Percentiles rank a stretch among this genome's conserved stretches.
These are phyloP conservation scores for Willaertia magna DNA, from an alignment of 208 protist genomes.

Conservation along the genomic window DNA sequence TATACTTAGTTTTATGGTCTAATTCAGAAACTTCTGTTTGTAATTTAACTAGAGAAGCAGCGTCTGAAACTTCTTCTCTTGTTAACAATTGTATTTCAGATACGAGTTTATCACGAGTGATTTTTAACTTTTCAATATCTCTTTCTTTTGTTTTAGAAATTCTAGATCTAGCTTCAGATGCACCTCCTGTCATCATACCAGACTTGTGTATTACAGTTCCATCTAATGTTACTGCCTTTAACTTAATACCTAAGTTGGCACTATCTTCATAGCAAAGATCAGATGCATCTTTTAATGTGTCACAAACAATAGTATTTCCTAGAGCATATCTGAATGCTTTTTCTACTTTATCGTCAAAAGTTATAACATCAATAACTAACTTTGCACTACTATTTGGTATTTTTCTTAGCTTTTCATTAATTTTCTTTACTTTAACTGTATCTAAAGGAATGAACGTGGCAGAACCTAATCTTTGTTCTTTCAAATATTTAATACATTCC, in stretches of 20 bases:
- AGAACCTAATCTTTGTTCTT: slow-evolving; percentile 71
- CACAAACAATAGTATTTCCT: slow-evolving; percentile 87
- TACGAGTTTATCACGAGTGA: slow-evolving; percentile 47
- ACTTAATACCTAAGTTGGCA: slow-evolving; percentile 36
- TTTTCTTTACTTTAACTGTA: slow-evolving; percentile 56
- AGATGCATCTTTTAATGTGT: slow-evolving; percentile 73
- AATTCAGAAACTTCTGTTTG: background rate
- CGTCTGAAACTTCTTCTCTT: background rate
- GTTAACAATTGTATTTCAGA: slow-evolving; percentile 32
- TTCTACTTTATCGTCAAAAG: slow-evolving; percentile 60
- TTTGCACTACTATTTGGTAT: slow-evolving; percentile 65
- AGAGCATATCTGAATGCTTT: slow-evolving; percentile 78
- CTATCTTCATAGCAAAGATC: slow-evolving; percentile 55
- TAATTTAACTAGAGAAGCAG: background rate
- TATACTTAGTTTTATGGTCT: background rate
- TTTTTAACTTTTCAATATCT: slow-evolving; percentile 58
- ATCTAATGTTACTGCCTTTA: slow-evolving; percentile 85
- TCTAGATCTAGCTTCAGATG: slow-evolving; percentile 35
- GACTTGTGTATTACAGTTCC: slow-evolving; percentile 83
- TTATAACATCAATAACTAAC: slow-evolving; percentile 77
- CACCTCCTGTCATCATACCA: slow-evolving; percentile 84
- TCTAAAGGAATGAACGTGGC: slow-evolving; percentile 91
- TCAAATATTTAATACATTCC: slow-evolving; percentile 85
- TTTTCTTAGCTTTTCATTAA: slow-evolving; percentile 70
- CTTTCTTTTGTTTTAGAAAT: slow-evolving; percentile 81